Conservation (phyloP, 345 rosid genomes). For the Linum usitatissimum region DNA sequence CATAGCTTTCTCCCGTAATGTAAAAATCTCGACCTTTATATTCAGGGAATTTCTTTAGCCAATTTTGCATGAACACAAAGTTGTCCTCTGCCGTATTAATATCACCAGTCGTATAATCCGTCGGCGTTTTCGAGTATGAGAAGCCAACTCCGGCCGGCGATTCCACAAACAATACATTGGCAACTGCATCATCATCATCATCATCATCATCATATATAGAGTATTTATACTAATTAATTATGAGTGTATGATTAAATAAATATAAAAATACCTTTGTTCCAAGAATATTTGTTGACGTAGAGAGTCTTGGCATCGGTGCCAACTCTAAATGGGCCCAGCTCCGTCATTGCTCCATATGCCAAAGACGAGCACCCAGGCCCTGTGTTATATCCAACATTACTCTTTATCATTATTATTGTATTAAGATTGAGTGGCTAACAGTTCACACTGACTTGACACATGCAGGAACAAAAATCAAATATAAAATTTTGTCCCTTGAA, state of each 20-base stretch:
- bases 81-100: constrained; percentile 53
- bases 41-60: constrained; percentile 83
- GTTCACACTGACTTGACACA: too few relatives aligned
- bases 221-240: too few relatives aligned
- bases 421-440: too few relatives aligned
- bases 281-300: constrained; percentile 34
- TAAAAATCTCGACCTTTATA: constrained; percentile 50
- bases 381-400: constrained; percentile 4
- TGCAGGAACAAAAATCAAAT: too few relatives aligned
- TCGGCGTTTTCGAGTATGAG: constrained; percentile 63
- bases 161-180: constrained; percentile 71
- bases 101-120: constrained; percentile 52
- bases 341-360: constrained; percentile 40
- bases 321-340: constrained; percentile 53
- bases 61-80: constrained; percentile 48
- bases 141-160: constrained; percentile 89
- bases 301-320: constrained; percentile 46
- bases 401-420: too few relatives aligned
- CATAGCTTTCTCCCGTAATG: constrained; percentile 81
- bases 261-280: constrained; percentile 39
- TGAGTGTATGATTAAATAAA: background rate
- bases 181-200: constrained; percentile 24
- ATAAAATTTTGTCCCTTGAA: too few relatives aligned
- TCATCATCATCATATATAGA: too few relatives aligned
- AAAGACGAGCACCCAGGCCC: constrained; percentile 71